These are phyloP conservation scores for Ochromonas danica DNA, from an alignment of 108 stramenopile genomes.

Conservation along the genomic window DNA sequence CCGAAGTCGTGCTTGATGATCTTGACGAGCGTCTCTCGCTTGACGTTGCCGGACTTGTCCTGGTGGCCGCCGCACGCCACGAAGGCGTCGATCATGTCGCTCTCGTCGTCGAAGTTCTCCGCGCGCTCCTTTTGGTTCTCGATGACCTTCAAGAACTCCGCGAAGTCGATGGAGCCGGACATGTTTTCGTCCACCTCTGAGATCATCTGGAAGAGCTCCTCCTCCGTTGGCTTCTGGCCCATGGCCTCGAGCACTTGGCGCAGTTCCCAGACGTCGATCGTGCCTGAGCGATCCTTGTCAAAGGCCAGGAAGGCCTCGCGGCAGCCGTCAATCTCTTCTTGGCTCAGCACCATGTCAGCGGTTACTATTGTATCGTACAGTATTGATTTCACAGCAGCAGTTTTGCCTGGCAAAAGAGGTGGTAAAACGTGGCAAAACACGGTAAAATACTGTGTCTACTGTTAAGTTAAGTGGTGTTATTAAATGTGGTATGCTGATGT, in stretches of 20 bases:
- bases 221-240: conserved; percentile 85
- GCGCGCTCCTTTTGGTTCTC: conserved; percentile 80
- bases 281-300: conserved; percentile 75
- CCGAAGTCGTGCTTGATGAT: conserved; percentile 42
- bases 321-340: conserved; percentile 70
- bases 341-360: conserved; percentile 61
- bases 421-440: too few relatives aligned
- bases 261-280: conserved; percentile 83
- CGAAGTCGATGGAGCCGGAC: conserved; percentile 80
- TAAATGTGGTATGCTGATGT: too few relatives aligned
- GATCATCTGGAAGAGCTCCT: conserved; percentile 82
- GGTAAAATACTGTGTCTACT: too few relatives aligned
- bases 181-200: conserved; percentile 81
- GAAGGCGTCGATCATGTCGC: conserved; percentile 84
- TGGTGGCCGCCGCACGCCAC: conserved; percentile 77
- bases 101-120: conserved; percentile 70
- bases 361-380: too few relatives aligned
- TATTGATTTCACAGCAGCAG: too few relatives aligned
- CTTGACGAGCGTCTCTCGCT: conserved; percentile 37
- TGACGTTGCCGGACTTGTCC: conserved; percentile 65
- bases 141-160: conserved; percentile 83
- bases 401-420: too few relatives aligned
- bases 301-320: conserved; percentile 80
- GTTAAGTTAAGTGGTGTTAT: too few relatives aligned
- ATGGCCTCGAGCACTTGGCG: conserved; percentile 74